Evolutionary conservation across 306 rosid species (phyloP).

Genomic region (barrel medic (Medicago truncatula)): DNA sequence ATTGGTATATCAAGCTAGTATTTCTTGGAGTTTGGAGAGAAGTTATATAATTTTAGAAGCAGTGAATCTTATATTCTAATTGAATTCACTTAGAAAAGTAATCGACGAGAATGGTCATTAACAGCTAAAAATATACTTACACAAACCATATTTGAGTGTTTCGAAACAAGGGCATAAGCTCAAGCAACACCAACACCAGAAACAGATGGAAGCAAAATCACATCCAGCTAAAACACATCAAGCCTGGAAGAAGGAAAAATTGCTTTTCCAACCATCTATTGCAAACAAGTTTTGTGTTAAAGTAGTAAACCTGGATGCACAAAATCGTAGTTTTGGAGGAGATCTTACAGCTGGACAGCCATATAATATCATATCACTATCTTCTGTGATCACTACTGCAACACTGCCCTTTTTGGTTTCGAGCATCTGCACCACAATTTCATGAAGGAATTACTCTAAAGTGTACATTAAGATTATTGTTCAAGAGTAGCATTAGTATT

Average conservation of each 20-base stretch:
- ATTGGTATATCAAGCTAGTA: no score
- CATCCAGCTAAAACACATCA: constrained; percentile 96
- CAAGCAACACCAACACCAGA: constrained; percentile 87
- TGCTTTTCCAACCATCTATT: background rate
- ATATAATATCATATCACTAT: constrained; percentile 69
- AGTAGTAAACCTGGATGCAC: constrained; percentile 48
- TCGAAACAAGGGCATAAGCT: constrained; percentile 83
- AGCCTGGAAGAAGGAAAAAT: constrained; percentile 54
- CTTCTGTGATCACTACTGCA: constrained; percentile 76
- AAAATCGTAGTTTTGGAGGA: constrained; percentile 49
- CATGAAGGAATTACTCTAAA: constrained; percentile 18
- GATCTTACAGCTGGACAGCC: constrained; percentile 93
- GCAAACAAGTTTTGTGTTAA: background rate
- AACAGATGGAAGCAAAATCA: constrained; percentile 95
- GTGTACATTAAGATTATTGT: constrained; percentile 10
- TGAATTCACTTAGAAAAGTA: constrained; percentile 3
- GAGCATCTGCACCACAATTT: constrained; percentile 61
- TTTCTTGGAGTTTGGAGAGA: background rate
- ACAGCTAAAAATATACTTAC: constrained; percentile 56
- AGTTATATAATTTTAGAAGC: background rate
- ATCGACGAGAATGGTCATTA: background rate
- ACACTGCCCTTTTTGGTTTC: constrained; percentile 70
- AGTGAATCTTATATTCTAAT: constrained; percentile 16
- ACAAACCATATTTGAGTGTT: constrained; percentile 76
- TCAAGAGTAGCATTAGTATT: background rate